Base-by-base conservation (phyloP, 1,284 basidiomycete genomes). In the Cystobasidiaceae sp. region DNA sequence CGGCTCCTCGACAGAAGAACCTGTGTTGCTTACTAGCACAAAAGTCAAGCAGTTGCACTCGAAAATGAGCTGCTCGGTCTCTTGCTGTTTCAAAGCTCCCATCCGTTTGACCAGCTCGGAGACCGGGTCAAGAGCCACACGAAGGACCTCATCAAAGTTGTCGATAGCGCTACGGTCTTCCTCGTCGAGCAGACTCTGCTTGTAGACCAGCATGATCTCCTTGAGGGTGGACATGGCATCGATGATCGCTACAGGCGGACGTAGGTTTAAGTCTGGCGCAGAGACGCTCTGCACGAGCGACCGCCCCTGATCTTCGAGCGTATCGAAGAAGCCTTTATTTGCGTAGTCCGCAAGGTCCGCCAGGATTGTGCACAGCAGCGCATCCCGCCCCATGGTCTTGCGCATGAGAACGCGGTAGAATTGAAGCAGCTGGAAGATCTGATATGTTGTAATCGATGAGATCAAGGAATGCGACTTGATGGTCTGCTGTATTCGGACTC, bases 361-460 rank as follows among this genome's bases (percentile, higher is more conserved):
- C 19, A 98, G 79, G 0, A 88, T 87, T 67, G 80, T 82, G 2
- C 87, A 88, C 64, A 97, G 79, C 30, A 87, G 71, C 0, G 93
- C 90, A 6, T 87, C 80, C 11, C 83, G 81, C 0, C 94, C 93
- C 52, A 97, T 87, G 0, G 93, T 97, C 66, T 89, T 83, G 56
- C 85, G 82, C 92, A 98, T 96, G 0, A 92, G 97, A 21, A 90
- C 77, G 74, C 87, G 81, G 77, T 97, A 98, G 75, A 97, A 98
- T 71, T 94, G 89, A 2, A 98, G 78, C n/a, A 97, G 80, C 71
- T 93, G 96, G 45, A 90, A 87, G 57, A 98, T 86, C 75, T 90
- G 90, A 79, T 94, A 97, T 0, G 88, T 84, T 55, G 88, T 85
- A 66, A 97, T 91, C 67, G 88, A 87, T 70, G 90, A 93, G 41